Base-by-base conservation (phyloP, 306 rosid species). In the Aeschynomene evenia region DNA sequence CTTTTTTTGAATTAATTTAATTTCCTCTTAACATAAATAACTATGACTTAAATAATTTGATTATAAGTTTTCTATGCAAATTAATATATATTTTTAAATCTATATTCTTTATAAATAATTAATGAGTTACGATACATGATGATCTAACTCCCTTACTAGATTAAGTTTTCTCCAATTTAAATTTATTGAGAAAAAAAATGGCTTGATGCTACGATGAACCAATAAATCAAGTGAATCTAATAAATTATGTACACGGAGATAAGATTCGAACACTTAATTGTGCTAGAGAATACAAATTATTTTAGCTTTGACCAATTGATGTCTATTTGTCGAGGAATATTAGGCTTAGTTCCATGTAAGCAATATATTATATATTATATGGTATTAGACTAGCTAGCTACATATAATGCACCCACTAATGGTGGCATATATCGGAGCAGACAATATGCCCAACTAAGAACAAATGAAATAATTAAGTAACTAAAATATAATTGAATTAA, bases 381-480 rank as follows among this genome's bases (percentile, higher is more conserved):
- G 22, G 33, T 14, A 53, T 20, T 24, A 37, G 40, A 50, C n/a
- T 23, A 46, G 37, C 18, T 16, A 13, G n/a, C n/a, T n/a, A 28
- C n/a, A 13, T 23, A 22, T 52, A 63, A 39, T 48, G 40, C 22
- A 46, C 61, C 43, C 52, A 51, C 42, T 50, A 49, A 26, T 50
- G 58, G 64, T 59, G 22, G 49, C 10, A 42, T 29, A 66, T 45
- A 69, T 62, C 60, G n/a, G 53, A 54, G 66, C 45, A 59, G 58
- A 51, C 71, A 76, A 66, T 20, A 16, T 59, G 67, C 3, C 82
- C 68, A 54, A 28, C 60, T 52, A 61, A 49, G 43, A 58, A 48
- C 51, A n/a, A n/a, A n/a, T n/a, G n/a, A 46, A 63, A 72, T 72
- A 73, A 60, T 73, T 71, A 71, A 66, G 45, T n/a, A 19, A 53